Evolutionary conservation across 169 alveolate genomes (phyloP), one percentile per base, ranked within the genome.

Genomic region (Eimeria acervulina): DNA sequence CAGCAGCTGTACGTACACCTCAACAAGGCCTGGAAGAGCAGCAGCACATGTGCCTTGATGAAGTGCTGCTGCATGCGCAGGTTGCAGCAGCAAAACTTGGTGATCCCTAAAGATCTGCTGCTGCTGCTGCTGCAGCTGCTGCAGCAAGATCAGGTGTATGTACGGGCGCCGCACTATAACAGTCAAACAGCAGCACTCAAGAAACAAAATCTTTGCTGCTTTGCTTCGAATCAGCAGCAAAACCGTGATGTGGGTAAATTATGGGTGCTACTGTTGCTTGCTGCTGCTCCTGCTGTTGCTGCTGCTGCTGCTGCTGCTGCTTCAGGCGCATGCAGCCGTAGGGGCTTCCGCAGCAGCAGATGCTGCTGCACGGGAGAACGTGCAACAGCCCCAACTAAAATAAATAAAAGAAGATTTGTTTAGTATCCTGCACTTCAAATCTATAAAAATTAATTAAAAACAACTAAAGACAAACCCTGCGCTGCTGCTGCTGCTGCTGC

Each of bases 101-200:
- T n/a, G 26, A 72, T 6, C 7, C 47, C 83, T 33, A 28, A 13
- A 47, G 55, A 47, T 47, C 55, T 47, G 55, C 55, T 47, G 55
- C 55, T 47, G 55, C 55, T 47, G 55, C 55, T 47, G 55, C 55
- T 72, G 83, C 83, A 23, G 74, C 74, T 28, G 83, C 83, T 31
- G 83, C 83, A 72, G 83, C 83, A 72, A 72, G 74, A 63, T 63
- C 74, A 23, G 74, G 74, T 23, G 74, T 28, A 72, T n/a, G 47
- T 7, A 38, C 83, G n/a, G 83, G 44, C 8, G 44, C 83, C n/a
- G 40, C 83, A 72, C 47, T 38, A 23, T 4, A 72, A 72, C 33
- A n/a, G 44, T 10, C 26, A n/a, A 63, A n/a, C 26, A 63, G n/a
- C 74, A 63, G 74, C 74, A 52, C 26, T 19, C 66, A 63, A n/a